phyloP scores from a whole-genome alignment of 2,329 filamentous ascomycete genomes.

The Calonectria henricotiae region DNA sequence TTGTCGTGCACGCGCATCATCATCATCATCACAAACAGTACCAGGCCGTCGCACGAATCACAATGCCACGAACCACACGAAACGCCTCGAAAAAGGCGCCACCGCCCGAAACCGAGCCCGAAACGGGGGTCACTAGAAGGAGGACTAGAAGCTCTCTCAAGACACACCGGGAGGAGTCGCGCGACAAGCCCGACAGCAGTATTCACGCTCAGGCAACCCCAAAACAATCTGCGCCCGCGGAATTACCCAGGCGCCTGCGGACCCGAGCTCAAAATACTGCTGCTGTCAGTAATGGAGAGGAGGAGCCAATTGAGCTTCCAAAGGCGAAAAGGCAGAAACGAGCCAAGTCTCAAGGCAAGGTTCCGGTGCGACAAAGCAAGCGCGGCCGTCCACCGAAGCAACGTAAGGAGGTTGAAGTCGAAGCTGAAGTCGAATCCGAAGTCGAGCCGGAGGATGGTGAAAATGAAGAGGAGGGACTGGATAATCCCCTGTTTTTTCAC shows the following conservation, averaged over 20 bases:
- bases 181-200: slow-evolving; percentile 22
- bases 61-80: slow-evolving; percentile 28
- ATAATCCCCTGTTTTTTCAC: slow-evolving; percentile 31
- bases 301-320: slow-evolving; percentile 3
- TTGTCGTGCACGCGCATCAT: slow-evolving; percentile 6
- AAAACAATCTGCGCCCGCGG: background rate
- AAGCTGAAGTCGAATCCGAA: background rate
- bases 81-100: background rate
- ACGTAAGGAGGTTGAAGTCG: background rate
- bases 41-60: background rate
- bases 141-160: slow-evolving; percentile 28
- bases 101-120: slow-evolving; percentile 19
- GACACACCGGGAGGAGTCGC: slow-evolving; percentile 22
- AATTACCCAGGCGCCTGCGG: slow-evolving; percentile 22
- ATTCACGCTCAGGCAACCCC: slow-evolving; percentile 21
- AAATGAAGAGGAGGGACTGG: slow-evolving; percentile 36
- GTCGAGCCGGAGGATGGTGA: slow-evolving; percentile 19
- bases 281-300: background rate
- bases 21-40: background rate
- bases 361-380: slow-evolving; percentile 8
- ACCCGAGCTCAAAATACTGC: slow-evolving; percentile 38
- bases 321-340: slow-evolving; percentile 39
- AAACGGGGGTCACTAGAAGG: slow-evolving; percentile 10
- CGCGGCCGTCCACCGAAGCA: background rate
- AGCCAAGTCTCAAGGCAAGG: background rate